These are phyloP conservation scores for Polygonum maritimum DNA, from an alignment of 148 eudicot genomes.

Conservation along the genomic window DNA sequence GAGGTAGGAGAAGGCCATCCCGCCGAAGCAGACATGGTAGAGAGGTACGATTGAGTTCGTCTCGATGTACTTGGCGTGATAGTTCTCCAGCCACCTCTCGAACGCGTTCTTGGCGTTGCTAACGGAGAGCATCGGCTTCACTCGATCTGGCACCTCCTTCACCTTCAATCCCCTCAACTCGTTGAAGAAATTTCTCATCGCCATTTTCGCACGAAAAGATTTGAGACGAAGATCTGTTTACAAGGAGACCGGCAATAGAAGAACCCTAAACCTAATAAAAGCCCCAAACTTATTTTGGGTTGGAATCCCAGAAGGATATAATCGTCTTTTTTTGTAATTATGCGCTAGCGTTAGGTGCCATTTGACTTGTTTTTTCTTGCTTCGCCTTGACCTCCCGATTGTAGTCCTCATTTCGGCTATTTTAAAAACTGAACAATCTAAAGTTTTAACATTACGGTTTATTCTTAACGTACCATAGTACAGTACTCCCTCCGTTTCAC, in stretches of 20 bases:
- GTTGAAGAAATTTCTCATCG: conserved; percentile 34
- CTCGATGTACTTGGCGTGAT: conserved; percentile 68
- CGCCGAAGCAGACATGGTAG: conserved; percentile 76
- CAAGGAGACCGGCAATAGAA: background rate
- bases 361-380: background rate
- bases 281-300: background rate
- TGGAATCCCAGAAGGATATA: background rate
- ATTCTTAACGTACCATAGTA: too few species aligned
- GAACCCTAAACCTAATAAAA: conserved; percentile 1
- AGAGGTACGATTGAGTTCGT: conserved; percentile 57
- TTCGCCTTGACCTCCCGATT: background rate
- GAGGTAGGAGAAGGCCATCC: conserved; percentile 80
- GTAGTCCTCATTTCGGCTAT: background rate
- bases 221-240: background rate
- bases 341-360: background rate
- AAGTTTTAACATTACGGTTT: too few species aligned
- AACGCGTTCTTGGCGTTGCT: conserved; percentile 28
- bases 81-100: conserved; percentile 49
- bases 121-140: conserved; percentile 45
- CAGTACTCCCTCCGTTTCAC: too few species aligned
- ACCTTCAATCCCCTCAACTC: conserved; percentile 61
- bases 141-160: conserved; percentile 48
- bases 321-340: background rate
- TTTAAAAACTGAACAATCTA: too few species aligned
- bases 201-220: conserved; percentile 11